Conservation (phyloP, 345 rosid species). For the Raphanus raphanistrum region DNA sequence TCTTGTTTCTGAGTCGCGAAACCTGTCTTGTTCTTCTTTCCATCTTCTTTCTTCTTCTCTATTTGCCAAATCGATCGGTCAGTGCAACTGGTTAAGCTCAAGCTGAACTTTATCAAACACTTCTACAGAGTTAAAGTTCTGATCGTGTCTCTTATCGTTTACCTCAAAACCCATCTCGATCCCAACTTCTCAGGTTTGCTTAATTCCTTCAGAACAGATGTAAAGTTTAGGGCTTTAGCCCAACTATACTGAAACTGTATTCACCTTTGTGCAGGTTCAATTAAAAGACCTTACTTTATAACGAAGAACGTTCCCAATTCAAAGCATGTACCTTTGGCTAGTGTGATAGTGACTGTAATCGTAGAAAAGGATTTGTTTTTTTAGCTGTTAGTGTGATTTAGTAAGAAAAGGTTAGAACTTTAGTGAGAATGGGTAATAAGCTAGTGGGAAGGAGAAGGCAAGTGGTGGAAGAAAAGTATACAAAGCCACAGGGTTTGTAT, state of each 20-base stretch:
- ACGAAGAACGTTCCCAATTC: conserved; percentile 10
- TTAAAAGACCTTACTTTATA: background rate
- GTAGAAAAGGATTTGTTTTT: conserved; percentile 10
- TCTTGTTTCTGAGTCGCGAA: too few relatives aligned
- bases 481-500: conserved; percentile 91
- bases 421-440: conserved; percentile 82
- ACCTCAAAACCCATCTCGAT: conserved; percentile 38
- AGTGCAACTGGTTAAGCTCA: too few relatives aligned
- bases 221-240: conserved; percentile 15
- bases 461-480: conserved; percentile 87
- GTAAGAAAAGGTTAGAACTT: background rate
- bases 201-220: background rate
- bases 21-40: too few relatives aligned
- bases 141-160: conserved; percentile 50
- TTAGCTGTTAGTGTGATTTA: conserved; percentile 9
- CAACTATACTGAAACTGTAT: conserved; percentile 24
- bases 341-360: background rate
- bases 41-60: too few relatives aligned
- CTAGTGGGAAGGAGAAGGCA: conserved; percentile 76
- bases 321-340: conserved; percentile 16
- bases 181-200: conserved; percentile 32
- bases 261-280: conserved; percentile 26
- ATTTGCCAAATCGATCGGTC: too few relatives aligned
- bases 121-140: conserved; percentile 46
- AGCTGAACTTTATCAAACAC: too few relatives aligned